These are phyloP conservation scores for Mycotypha africana DNA, from an alignment of 371 early-diverging fungal genomes.

Conservation along the genomic window DNA sequence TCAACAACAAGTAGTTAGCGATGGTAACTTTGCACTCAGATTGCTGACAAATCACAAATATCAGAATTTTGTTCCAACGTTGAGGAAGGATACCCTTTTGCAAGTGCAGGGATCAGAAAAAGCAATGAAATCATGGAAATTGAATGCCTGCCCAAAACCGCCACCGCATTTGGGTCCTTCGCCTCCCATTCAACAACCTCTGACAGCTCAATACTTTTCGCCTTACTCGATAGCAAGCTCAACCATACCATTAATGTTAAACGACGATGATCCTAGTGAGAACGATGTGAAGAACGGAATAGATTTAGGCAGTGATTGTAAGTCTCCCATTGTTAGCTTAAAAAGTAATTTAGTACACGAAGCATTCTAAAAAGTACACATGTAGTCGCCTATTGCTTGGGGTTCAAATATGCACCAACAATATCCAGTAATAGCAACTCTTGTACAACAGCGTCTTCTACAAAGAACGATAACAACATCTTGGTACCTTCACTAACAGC, in stretches of 20 bases:
- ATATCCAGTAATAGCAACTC: too few species aligned
- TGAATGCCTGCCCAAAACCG: constrained; percentile 38
- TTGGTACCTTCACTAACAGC: too few species aligned
- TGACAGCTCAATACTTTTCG: constrained; percentile 25
- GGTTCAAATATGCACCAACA: constrained; percentile 39
- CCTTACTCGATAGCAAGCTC: constrained; percentile 33
- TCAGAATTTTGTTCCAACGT: constrained; percentile 25
- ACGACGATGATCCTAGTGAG: constrained; percentile 12
- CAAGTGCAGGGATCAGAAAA: constrained; percentile 23
- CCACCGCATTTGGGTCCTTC: constrained; percentile 40
- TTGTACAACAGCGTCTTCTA: too few species aligned
- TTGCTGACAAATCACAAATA: constrained; percentile 25
- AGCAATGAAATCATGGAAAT: too few species aligned
- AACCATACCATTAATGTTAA: constrained; percentile 29
- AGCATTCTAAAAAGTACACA: neutral
- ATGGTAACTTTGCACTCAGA: too few species aligned
- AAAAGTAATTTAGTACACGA: neutral
- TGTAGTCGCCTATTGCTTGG: constrained; percentile 37
- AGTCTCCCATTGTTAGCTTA: neutral
- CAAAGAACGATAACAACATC: too few species aligned
- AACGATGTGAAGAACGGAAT: constrained; percentile 17
- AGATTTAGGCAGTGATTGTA: constrained; percentile 38
- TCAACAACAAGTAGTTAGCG: constrained; percentile 10
- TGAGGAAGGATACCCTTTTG: constrained; percentile 34
- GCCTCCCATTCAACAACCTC: constrained; percentile 39